Percentiles rank a stretch among this genome's conserved stretches.
Conservation (phyloP, 345 rosid genomes). For the Luvunga scandens region DNA sequence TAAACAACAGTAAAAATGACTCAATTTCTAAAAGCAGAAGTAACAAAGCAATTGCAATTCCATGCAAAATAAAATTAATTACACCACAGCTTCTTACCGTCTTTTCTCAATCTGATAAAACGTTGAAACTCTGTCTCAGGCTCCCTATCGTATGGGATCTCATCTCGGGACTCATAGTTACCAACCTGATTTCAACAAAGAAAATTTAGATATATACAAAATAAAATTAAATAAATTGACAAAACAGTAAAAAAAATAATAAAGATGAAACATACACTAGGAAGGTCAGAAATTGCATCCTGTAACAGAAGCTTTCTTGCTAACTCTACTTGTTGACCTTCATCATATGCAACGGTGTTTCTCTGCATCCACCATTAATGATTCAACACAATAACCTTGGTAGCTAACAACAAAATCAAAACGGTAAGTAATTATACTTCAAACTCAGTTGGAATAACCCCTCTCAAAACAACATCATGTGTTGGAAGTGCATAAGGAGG, state of each 20-base stretch:
- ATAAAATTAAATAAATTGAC: neutral
- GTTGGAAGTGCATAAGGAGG: constrained; percentile 85
- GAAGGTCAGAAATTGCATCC: constrained; percentile 64
- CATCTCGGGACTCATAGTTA: constrained; percentile 42
- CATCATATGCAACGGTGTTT: constrained; percentile 44
- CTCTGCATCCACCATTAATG: constrained; percentile 28
- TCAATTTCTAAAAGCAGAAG: neutral
- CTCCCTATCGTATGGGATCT: constrained; percentile 36
- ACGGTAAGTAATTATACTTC: constrained; percentile 36
- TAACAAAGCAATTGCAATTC: neutral
- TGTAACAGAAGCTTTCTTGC: constrained; percentile 36
- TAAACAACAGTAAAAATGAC: neutral
- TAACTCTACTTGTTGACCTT: constrained; percentile 29
- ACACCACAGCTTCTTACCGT: constrained; percentile 24
- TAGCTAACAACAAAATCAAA: neutral
- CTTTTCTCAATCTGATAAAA: constrained; percentile 34
- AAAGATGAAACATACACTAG: constrained; percentile 36
- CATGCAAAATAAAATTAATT: neutral
- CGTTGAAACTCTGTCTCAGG: constrained; percentile 51
- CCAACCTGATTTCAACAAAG: constrained; percentile 30
- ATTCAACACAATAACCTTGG: neutral
- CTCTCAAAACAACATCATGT: constrained; percentile 63
- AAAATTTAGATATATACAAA: neutral
- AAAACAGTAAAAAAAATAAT: neutral
- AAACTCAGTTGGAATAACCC: constrained; percentile 53